Evolutionary conservation across 2,329 filamentous ascomycete species (phyloP), one percentile per base, ranked within the genome.

Genomic region (Sarocladium strictum): DNA sequence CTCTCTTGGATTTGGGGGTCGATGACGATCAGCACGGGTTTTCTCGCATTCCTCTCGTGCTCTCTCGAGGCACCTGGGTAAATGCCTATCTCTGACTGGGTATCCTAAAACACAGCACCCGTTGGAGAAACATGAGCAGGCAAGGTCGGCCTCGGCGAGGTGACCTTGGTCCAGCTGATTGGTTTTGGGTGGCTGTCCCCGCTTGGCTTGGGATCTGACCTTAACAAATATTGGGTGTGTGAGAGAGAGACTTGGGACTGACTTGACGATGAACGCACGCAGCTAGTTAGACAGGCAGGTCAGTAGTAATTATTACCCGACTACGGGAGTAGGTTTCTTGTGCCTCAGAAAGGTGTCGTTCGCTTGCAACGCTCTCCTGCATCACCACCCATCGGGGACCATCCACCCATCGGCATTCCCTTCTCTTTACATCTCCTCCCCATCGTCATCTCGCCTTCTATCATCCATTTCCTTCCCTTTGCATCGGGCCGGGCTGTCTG

Each of bases 171-270:
- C 24, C 43, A 47, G 43, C 43, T 47, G 43, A 47, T 47, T 47
- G 43, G 43, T 47, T 47, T 27, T 47, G 43, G 43, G 21, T 27
- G 43, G 23, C 24, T 47, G 43, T 47, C 43, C 43, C 43, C 43
- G 43, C 43, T 47, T 47, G 43, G 43, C 43, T 47, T 47, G 14
- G 43, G 43, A 47, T 47, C 43, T 47, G 27, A 47, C 14, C 43
- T 47, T 47, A 47, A 24, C 43, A 47, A n/a, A 27, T 29, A 27
- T 29, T 47, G 38, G 17, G n/a, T 23, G 35, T n/a, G 19, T 40
- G 37, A 11, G 37, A 6, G 37, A 40, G 37, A 21, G 17, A 24
- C 21, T 21, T n/a, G n/a, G 21, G 43, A 24, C 24, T 29, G 4
- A 12, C 3, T 47, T 47, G 43, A 47, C 43, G 43, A 47, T 47